Evolutionary conservation across 140 eudicot species (phyloP).

Genomic region (Anethum foeniculum): DNA sequence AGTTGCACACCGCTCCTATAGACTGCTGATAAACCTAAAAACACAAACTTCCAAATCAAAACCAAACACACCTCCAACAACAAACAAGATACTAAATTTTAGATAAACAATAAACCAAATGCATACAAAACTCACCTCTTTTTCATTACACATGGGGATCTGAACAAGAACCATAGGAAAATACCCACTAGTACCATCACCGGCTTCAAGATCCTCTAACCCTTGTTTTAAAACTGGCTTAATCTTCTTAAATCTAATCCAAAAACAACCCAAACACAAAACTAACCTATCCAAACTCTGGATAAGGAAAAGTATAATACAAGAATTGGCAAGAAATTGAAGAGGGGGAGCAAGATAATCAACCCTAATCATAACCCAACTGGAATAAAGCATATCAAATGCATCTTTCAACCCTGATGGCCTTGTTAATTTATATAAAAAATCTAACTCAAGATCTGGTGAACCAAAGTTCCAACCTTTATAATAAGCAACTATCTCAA

Average conservation of each 20-base stretch:
- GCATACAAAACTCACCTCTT: conserved; percentile 48
- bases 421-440: conserved; percentile 31
- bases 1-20: conserved; percentile 73
- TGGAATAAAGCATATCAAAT: conserved; percentile 52
- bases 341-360: conserved; percentile 87
- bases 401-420: conserved; percentile 39
- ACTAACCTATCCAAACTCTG: conserved; percentile 82
- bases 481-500: conserved; percentile 63
- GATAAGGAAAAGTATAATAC: conserved; percentile 62
- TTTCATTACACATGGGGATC: conserved; percentile 98
- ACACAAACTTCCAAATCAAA: conserved; percentile 2
- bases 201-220: conserved; percentile 62
- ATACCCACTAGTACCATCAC: conserved; percentile 39
- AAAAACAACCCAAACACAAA: conserved; percentile 83
- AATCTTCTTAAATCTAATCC: conserved; percentile 61
- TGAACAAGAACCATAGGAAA: conserved; percentile 96
- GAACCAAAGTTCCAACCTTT: conserved; percentile 75
- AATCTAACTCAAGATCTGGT: conserved; percentile 45
- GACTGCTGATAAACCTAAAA: conserved; percentile 88
- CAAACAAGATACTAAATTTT: neutral
- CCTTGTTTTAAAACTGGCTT: conserved; percentile 53
- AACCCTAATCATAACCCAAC: conserved; percentile 79
- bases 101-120: neutral
- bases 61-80: neutral
- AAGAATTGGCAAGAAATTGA: conserved; percentile 60